phyloP scores from a whole-genome alignment of 768 basidiomycete species.

The Suillus brevipes region DNA sequence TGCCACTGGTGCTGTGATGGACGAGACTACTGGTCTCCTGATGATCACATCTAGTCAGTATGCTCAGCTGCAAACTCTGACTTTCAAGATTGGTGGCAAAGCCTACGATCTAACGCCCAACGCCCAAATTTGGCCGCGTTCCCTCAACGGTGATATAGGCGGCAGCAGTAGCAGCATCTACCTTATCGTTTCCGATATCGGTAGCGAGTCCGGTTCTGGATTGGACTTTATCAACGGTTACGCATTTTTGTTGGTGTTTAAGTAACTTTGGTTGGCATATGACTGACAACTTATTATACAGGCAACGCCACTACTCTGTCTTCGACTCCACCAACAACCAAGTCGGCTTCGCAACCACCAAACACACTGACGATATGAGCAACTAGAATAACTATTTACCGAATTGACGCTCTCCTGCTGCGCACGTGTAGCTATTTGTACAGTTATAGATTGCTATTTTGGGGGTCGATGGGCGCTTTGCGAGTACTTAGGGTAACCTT shows the following conservation, averaged over 20 bases:
- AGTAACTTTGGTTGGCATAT: conserved; percentile 13
- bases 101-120: conserved; percentile 25
- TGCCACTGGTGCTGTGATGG: conserved; percentile 29
- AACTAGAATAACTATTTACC: conserved; percentile 14
- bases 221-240: conserved; percentile 28
- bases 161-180: conserved; percentile 27
- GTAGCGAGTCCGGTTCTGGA: conserved; percentile 14
- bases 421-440: too few relatives aligned
- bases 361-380: conserved; percentile 26
- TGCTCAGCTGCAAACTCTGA: conserved; percentile 23
- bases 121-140: conserved; percentile 37
- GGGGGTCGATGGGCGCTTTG: neutral
- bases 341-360: conserved; percentile 43
- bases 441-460: neutral
- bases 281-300: conserved; percentile 3
- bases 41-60: conserved; percentile 27
- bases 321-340: conserved; percentile 40
- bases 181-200: conserved; percentile 30
- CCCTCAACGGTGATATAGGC: conserved; percentile 30
- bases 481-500: neutral
- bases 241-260: conserved; percentile 17
- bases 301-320: conserved; percentile 45
- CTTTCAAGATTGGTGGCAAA: conserved; percentile 26
- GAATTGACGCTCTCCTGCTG: neutral
- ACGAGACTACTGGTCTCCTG: conserved; percentile 31